A percentile compares a stretch with the other conserved stretches of the same genome.
Evolutionary conservation across 176 grass and related monocot species (phyloP).

Genomic region (Juncus inflexus): DNA sequence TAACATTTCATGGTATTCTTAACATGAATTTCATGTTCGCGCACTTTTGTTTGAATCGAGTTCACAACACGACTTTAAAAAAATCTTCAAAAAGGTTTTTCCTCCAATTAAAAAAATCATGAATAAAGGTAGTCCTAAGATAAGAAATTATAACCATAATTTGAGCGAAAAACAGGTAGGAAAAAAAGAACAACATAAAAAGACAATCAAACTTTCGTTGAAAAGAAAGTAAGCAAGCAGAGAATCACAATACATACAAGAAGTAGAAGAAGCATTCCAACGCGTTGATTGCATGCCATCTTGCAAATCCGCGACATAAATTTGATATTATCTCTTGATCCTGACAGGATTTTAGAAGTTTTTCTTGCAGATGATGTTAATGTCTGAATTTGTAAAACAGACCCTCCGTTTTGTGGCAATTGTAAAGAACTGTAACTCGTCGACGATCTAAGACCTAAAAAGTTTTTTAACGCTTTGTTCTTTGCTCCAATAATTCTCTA

Average conservation of each 20-base stretch:
- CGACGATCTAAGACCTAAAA: slow-evolving; percentile 26
- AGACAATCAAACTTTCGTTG: slow-evolving; percentile 24
- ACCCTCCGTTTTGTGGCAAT: slow-evolving; percentile 7
- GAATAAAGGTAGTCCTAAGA: too few species aligned
- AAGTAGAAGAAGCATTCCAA: slow-evolving; percentile 15
- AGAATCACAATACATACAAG: slow-evolving; percentile 11
- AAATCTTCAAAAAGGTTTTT: too few species aligned
- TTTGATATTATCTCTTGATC: slow-evolving; percentile 2
- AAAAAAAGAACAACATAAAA: background rate
- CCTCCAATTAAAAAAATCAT: too few species aligned
- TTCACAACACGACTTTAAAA: too few species aligned
- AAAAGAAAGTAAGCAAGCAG: slow-evolving; percentile 19
- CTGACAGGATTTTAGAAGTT: slow-evolving; percentile 17
- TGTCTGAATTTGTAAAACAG: slow-evolving; percentile 28
- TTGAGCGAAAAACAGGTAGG: background rate
- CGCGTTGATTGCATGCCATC: slow-evolving; percentile 8
- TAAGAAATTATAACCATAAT: too few species aligned
- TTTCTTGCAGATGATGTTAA: slow-evolving; percentile 12
- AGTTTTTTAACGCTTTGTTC: slow-evolving; percentile 36
- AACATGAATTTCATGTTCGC: too few species aligned
- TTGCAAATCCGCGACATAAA: slow-evolving; percentile 19
- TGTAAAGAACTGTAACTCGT: slow-evolving; percentile 26
- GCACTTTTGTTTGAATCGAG: too few species aligned
- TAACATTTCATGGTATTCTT: too few species aligned
- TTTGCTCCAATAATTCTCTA: slow-evolving; percentile 73